Evolutionary conservation across 2,329 filamentous ascomycete species (phyloP).

Genomic region (Aspergillus sp.): DNA sequence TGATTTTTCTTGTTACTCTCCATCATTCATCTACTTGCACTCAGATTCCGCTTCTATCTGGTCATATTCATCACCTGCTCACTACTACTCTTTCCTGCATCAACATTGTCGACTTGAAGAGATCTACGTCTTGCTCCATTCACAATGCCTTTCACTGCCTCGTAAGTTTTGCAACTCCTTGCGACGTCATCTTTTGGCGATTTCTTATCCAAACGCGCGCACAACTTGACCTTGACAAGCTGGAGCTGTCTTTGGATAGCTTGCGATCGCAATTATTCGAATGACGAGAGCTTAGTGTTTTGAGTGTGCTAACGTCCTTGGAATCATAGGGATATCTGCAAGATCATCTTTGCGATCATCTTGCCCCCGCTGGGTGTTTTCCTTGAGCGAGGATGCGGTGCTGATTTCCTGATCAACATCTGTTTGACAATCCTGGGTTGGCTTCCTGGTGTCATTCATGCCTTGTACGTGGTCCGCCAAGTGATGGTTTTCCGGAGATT

Average conservation of each 20-base stretch:
- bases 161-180: slow-evolving; percentile 41
- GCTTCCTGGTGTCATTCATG: slow-evolving; percentile 87
- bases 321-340: slow-evolving; percentile 67
- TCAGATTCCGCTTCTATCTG: not conserved
- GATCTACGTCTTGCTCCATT: slow-evolving; percentile 30
- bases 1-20: not conserved
- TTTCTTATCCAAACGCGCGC: not conserved
- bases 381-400: slow-evolving; percentile 86
- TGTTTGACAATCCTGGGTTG: slow-evolving; percentile 76
- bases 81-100: slow-evolving; percentile 2
- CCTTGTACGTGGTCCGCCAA: slow-evolving; percentile 62
- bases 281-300: not conserved
- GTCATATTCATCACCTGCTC: not conserved
- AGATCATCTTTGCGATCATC: slow-evolving; percentile 85
- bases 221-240: not conserved
- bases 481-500: not conserved
- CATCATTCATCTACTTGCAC: not conserved
- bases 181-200: not conserved
- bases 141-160: slow-evolving; percentile 54
- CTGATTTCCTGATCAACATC: slow-evolving; percentile 90
- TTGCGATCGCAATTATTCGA: not conserved
- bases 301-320: slow-evolving; percentile 10
- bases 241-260: not conserved
- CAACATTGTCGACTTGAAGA: slow-evolving; percentile 15
- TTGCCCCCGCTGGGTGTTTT: slow-evolving; percentile 90